phyloP scores from a whole-genome alignment of 2,329 filamentous ascomycete genomes.

The Cordyceps javanica region DNA sequence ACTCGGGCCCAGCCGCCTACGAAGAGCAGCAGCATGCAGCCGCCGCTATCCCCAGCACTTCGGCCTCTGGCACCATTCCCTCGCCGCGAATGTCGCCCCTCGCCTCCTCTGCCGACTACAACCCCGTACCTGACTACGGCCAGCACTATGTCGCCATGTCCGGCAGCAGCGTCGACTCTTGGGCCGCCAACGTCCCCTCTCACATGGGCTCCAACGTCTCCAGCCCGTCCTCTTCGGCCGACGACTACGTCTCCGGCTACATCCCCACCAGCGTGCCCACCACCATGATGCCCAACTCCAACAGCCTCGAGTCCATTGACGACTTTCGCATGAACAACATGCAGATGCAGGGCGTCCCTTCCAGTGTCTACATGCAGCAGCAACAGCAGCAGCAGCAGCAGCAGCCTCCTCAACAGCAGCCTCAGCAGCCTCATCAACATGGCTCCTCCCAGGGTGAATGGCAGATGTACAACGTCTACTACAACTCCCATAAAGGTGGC shows the following conservation, averaged over 20 bases:
- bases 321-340: constrained; percentile 24
- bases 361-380: constrained; percentile 13
- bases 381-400: constrained; percentile 21
- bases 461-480: constrained; percentile 30
- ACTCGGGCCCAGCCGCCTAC: constrained; percentile 30
- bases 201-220: constrained; percentile 44
- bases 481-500: constrained; percentile 15
- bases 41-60: constrained; percentile 21
- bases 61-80: constrained; percentile 21
- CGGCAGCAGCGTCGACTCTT: constrained; percentile 37
- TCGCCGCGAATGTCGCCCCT: constrained; percentile 41
- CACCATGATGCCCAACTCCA: constrained; percentile 32
- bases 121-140: constrained; percentile 36
- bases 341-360: constrained; percentile 7
- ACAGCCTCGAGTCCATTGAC: constrained; percentile 24
- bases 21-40: constrained; percentile 33
- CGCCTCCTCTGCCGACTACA: constrained; percentile 37
- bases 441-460: constrained; percentile 15
- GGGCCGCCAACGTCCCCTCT: constrained; percentile 38
- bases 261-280: constrained; percentile 44
- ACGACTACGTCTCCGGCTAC: constrained; percentile 41
- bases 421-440: constrained; percentile 7
- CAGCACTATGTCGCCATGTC: constrained; percentile 30
- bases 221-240: constrained; percentile 45
- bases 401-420: constrained; percentile 20